phyloP scores from a whole-genome alignment of 257 asterid genomes.

The Agastache rugosa region DNA sequence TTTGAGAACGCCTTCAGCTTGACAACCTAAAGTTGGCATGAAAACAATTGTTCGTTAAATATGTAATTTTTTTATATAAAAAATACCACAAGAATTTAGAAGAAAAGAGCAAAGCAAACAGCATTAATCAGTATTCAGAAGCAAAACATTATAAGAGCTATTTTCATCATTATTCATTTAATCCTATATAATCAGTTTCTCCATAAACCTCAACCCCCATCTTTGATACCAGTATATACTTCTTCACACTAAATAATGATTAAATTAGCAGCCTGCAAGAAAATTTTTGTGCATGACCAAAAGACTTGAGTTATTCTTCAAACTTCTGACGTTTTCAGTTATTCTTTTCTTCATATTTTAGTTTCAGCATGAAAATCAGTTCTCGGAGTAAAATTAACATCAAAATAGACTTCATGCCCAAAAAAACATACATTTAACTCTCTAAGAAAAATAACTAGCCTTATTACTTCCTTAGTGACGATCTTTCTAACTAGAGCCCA shows the following conservation, averaged over 20 bases:
- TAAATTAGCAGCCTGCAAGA: not conserved
- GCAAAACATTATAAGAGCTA: not conserved
- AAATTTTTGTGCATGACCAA: not conserved
- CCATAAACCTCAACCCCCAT: not conserved
- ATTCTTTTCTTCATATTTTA: too few relatives aligned
- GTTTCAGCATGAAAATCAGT: too few relatives aligned
- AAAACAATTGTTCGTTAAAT: not conserved
- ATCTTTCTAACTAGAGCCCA: not conserved
- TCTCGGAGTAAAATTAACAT: not conserved
- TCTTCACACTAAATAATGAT: not conserved
- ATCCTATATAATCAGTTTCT: not conserved
- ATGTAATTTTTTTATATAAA: too few relatives aligned
- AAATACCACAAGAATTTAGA: not conserved
- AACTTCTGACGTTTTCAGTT: too few relatives aligned
- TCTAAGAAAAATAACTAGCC: not conserved
- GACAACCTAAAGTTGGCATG: constrained; percentile 55
- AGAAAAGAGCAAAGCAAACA: not conserved
- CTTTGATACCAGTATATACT: not conserved
- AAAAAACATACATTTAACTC: not conserved
- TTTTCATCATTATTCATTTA: not conserved
- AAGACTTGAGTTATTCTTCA: too few relatives aligned
- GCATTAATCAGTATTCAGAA: not conserved
- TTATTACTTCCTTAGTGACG: not conserved
- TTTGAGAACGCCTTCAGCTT: constrained; percentile 80
- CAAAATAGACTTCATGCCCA: not conserved